Base-by-base conservation (phyloP, 306 rosid genomes). In the Canavalia gladiata region DNA sequence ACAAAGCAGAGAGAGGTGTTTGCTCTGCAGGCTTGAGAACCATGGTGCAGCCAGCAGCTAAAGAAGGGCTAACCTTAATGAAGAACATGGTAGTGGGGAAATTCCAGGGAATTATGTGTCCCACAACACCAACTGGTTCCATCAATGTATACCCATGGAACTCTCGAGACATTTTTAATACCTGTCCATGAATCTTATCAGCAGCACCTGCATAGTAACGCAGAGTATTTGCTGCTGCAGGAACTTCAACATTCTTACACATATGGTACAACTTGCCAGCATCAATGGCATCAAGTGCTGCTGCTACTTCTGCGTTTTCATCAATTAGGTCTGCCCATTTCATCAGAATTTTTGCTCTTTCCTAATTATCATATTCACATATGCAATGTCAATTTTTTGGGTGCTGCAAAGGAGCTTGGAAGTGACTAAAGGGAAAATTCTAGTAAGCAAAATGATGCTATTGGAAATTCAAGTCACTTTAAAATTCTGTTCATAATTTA, bases 171-270 rank as follows among this genome's bases (percentile, higher is more conserved):
- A 82, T 77, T 68, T 94, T 94, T 30, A 94, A 74, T 0, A 88
- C 92, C 9, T 88, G 73, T 4, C 98, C 98, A 4, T 90, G 97
- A 64, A 92, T 80, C 81, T 94, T 94, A 75, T 94, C 98, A 7
- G 98, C 98, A 12, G 98, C 94, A 11, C 98, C 97, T 0, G 97
- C 98, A 60, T 89, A 92, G 89, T 92, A 92, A 41, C 96, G 93
- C 1, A 94, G 37, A 0, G 11, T 41, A 0, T 79, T 64, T 49
- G 92, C 89, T 4, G 75, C 84, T 0, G 6, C 1, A 0, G 98
- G 98, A 63, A 94, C 85, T 52, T 89, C 98, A 1, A 68, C 0
- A 6, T 59, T 66, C 85, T 87, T 94, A 9, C 88, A 75, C 2
- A 6, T 0, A 51, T 69, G 58, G 52, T 77, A 92, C 80, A 84